These are phyloP conservation scores for Termitomyces sp. DNA, from an alignment of 768 basidiomycete species.

Conservation along the genomic window DNA sequence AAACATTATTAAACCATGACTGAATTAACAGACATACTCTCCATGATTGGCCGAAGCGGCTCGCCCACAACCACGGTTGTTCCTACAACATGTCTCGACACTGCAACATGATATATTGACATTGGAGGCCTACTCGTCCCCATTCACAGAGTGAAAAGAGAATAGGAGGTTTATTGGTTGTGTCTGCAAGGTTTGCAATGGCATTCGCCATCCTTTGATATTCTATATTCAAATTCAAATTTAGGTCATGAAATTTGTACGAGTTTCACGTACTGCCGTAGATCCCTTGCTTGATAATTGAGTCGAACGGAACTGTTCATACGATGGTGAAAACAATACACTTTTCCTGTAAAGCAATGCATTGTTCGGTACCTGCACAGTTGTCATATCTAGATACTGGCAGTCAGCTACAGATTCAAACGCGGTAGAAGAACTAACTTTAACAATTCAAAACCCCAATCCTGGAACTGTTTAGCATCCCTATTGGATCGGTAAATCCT, in stretches of 20 bases:
- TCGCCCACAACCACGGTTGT: slow-evolving; percentile 47
- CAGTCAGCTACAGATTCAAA: background rate
- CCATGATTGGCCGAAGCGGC: slow-evolving; percentile 60
- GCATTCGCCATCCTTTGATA: slow-evolving; percentile 62
- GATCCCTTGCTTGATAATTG: slow-evolving; percentile 49
- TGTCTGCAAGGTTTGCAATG: slow-evolving; percentile 41
- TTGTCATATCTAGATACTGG: slow-evolving; percentile 43
- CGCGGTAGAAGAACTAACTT: slow-evolving; percentile 35
- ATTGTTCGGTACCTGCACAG: slow-evolving; percentile 35
- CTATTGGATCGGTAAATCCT: slow-evolving; percentile 20
- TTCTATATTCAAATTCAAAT: slow-evolving; percentile 1
- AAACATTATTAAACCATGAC: background rate
- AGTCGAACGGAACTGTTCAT: slow-evolving; percentile 49
- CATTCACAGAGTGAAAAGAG: slow-evolving; percentile 61
- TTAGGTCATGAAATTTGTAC: background rate
- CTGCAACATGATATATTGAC: background rate
- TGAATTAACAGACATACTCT: slow-evolving; percentile 33
- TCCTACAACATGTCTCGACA: slow-evolving; percentile 24
- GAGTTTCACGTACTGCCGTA: slow-evolving; percentile 38
- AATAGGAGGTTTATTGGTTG: slow-evolving; percentile 42
- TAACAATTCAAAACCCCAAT: slow-evolving; percentile 66
- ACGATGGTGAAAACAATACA: background rate
- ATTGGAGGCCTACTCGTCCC: slow-evolving; percentile 45
- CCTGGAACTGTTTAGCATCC: slow-evolving; percentile 50
- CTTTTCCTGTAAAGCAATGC: background rate